Evolutionary conservation across 1,284 basidiomycete genomes (phyloP).

Genomic region (Cutaneotrichosporon mucoides): DNA sequence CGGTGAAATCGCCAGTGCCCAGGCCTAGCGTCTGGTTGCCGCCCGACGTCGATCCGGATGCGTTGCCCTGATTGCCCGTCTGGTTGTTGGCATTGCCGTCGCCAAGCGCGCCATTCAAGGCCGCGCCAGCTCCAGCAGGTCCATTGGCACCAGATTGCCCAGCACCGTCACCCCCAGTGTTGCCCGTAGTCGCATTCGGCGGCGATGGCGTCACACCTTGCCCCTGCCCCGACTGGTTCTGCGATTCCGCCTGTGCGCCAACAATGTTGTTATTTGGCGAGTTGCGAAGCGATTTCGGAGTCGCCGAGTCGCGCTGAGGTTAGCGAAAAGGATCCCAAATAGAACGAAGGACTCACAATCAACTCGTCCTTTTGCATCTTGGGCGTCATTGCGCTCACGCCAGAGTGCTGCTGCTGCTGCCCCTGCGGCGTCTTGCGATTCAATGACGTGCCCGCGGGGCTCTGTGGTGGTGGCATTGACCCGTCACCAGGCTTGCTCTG

Average conservation of each 20-base stretch:
- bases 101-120: slow-evolving; percentile 4
- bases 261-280: slow-evolving; percentile 30
- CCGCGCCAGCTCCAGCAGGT: background rate
- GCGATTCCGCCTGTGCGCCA: slow-evolving; percentile 13
- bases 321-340: background rate
- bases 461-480: slow-evolving; percentile 43
- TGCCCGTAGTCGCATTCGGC: slow-evolving; percentile 16
- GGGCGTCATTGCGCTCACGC: slow-evolving; percentile 12
- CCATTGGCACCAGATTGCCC: background rate
- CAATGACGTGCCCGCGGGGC: slow-evolving; percentile 25
- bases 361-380: slow-evolving; percentile 28
- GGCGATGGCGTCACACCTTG: slow-evolving; percentile 31
- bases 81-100: background rate
- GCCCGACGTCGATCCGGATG: background rate
- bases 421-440: slow-evolving; percentile 33
- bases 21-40: slow-evolving; percentile 7
- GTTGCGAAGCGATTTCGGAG: slow-evolving; percentile 41
- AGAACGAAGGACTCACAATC: slow-evolving; percentile 20
- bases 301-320: slow-evolving; percentile 29
- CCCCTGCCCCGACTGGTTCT: background rate
- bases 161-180: slow-evolving; percentile 4
- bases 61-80: background rate
- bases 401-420: background rate
- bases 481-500: slow-evolving; percentile 35
- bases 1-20: slow-evolving; percentile 2